Percentiles rank a stretch among this genome's conserved stretches.
Evolutionary conservation across 2,329 filamentous ascomycete genomes (phyloP).

Genomic region (Aspergillus arachidicola): DNA sequence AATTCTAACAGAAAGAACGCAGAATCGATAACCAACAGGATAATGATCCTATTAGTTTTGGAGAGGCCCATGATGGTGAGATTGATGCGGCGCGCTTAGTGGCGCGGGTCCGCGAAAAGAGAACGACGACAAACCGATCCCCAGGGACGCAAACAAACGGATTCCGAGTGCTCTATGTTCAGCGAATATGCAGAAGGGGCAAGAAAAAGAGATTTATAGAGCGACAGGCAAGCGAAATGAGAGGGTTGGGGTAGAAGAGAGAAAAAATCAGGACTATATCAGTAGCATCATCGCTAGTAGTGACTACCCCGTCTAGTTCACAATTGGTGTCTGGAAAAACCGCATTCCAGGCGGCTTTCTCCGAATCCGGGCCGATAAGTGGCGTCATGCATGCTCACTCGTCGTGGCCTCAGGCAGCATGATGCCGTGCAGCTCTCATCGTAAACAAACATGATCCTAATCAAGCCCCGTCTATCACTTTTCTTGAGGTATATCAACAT

Average conservation of each 20-base stretch:
- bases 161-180: not conserved
- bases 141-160: not conserved
- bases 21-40: slow-evolving; percentile 88
- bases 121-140: slow-evolving; percentile 2
- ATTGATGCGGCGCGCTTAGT: slow-evolving; percentile 26
- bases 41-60: slow-evolving; percentile 87
- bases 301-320: not conserved
- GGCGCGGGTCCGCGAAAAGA: slow-evolving; percentile 22
- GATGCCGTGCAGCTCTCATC: not conserved
- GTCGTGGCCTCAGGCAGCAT: not conserved
- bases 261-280: not conserved
- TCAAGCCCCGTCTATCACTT: not conserved
- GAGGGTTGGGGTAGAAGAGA: not conserved
- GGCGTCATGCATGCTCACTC: not conserved
- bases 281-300: not conserved
- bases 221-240: not conserved
- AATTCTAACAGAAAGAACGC: slow-evolving; percentile 91
- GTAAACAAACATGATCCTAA: not conserved
- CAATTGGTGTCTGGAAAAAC: not conserved
- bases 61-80: slow-evolving; percentile 72
- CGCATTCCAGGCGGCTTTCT: not conserved
- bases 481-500: not conserved
- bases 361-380: slow-evolving; percentile 1
- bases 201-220: not conserved
- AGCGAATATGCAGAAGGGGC: not conserved